These are phyloP conservation scores for Fusarium globosum DNA, from an alignment of 2,329 filamentous ascomycete species.

Conservation along the genomic window DNA sequence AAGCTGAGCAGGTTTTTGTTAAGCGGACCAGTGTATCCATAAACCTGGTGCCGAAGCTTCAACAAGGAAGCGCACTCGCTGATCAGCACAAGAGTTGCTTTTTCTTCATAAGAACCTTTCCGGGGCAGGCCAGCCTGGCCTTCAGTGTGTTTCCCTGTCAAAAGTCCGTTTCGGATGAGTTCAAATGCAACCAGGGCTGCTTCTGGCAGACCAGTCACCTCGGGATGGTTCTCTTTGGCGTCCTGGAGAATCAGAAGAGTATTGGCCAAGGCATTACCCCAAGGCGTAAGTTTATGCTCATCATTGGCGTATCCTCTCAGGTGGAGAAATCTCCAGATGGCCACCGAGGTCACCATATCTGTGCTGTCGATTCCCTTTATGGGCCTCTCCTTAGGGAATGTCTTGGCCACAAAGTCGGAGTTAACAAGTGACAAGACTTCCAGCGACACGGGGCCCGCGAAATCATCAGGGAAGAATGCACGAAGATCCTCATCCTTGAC, in stretches of 20 bases:
- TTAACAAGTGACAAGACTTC: constrained; percentile 77
- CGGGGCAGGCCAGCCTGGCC: constrained; percentile 67
- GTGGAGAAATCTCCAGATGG: constrained; percentile 89
- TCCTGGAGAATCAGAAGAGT: constrained; percentile 73
- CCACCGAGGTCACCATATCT: constrained; percentile 77
- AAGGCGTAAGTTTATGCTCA: constrained; percentile 81
- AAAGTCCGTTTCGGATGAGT: constrained; percentile 79
- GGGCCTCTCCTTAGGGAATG: constrained; percentile 68
- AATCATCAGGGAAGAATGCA: constrained; percentile 58
- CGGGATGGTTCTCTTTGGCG: constrained; percentile 57
- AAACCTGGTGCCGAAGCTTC: constrained; percentile 82
- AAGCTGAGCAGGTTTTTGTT: constrained; percentile 91
- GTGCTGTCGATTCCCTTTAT: constrained; percentile 71
- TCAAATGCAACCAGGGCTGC: constrained; percentile 86
- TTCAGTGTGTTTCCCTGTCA: constrained; percentile 75
- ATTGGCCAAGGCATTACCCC: constrained; percentile 82
- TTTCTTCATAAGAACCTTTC: constrained; percentile 75
- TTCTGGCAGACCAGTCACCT: constrained; percentile 72
- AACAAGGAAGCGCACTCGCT: constrained; percentile 87
- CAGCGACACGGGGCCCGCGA: constrained; percentile 58
- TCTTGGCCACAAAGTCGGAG: constrained; percentile 74
- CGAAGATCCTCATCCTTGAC: constrained; percentile 70
- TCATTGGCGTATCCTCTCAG: constrained; percentile 86
- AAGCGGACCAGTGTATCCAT: constrained; percentile 93
- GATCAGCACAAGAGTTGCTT: constrained; percentile 81